Base-by-base conservation (phyloP, 306 rosid genomes). In the Casuarina equisetifolia region DNA sequence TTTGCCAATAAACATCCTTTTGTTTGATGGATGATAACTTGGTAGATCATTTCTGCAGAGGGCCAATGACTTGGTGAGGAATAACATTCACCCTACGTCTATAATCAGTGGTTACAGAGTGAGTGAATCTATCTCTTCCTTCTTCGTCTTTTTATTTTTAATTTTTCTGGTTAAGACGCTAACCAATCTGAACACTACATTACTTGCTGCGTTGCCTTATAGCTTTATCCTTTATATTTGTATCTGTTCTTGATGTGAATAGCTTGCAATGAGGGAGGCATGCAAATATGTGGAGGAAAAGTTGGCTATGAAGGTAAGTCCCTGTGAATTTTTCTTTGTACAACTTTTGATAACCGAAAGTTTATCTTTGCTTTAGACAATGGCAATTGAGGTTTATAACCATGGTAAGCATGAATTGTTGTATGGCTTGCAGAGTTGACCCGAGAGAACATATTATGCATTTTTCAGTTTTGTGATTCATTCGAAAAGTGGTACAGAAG, bases 251-350 rank as follows among this genome's bases (percentile, higher is more conserved):
- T 73, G 16, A 69, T 76, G 58, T 78, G 73, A 69, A 76, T 82
- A 96, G 98, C 99, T 96, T 80, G 99, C 99, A 32, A 96, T 92
- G 97, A 86, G 99, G 80, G 99, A 96, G 78, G 98, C 97, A 36
- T 92, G 98, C 88, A 96, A 91, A 76, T 96, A 92, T 46, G 87
- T 92, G 1, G 94, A 92, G 16, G 99, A 96, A 70, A 96, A 90
- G 74, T 84, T 92, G 55, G 81, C 94, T 15, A 96, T 92, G 58
- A 92, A 90, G 98, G 99, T 91, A 76, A 74, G 51, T 59, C 35
- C 42, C 61, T 80, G 12, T 40, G 17, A 36, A 8, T 16, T 53
- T 78, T 25, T 44, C 69, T 59, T 63, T 70, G 44, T 17, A 79
- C 36, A 43, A 63, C 48, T 74, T 70, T 81, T 35, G 42, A 79